Percentiles rank a stretch among this genome's conserved stretches.
Evolutionary conservation across 495 filamentous ascomycete genomes (phyloP).

Genomic region (Aspergillus nidulans): DNA sequence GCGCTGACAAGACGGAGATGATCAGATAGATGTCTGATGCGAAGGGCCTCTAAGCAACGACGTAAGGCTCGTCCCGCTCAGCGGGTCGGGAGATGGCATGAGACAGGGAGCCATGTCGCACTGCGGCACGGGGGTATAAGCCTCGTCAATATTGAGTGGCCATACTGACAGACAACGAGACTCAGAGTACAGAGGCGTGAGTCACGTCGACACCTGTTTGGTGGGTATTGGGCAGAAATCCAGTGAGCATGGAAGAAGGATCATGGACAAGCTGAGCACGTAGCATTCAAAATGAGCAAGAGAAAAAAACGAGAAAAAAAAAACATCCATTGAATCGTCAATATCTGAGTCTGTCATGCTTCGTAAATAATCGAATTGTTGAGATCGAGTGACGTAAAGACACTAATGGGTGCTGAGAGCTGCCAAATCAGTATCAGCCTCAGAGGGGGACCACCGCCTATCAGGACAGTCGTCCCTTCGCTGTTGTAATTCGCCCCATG

Average conservation of each 20-base stretch:
- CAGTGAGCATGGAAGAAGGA: not conserved
- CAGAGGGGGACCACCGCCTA: constrained; percentile 3
- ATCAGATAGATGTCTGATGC: not conserved
- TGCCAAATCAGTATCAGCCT: constrained; percentile 15
- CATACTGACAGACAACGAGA: not conserved
- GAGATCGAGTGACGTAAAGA: constrained; percentile 12
- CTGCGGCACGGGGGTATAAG: not conserved
- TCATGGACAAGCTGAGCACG: not conserved
- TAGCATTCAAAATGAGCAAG: not conserved
- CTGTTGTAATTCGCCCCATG: not conserved
- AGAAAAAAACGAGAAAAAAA: not conserved
- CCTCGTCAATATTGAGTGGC: not conserved
- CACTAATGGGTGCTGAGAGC: constrained; percentile 6
- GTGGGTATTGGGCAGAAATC: constrained; percentile 5
- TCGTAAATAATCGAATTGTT: constrained; percentile 1
- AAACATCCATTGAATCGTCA: not conserved
- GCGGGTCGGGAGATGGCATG: constrained; percentile 4
- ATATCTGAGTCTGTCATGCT: not conserved
- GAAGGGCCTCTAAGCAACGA: not conserved
- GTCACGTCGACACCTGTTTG: constrained; percentile 3
- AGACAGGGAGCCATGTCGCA: not conserved
- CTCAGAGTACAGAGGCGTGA: not conserved
- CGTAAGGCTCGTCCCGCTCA: not conserved
- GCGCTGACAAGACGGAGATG: not conserved
- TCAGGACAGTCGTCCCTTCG: not conserved